Base-by-base conservation (phyloP, 148 eudicot genomes). In the Rhododendron ovatum region DNA sequence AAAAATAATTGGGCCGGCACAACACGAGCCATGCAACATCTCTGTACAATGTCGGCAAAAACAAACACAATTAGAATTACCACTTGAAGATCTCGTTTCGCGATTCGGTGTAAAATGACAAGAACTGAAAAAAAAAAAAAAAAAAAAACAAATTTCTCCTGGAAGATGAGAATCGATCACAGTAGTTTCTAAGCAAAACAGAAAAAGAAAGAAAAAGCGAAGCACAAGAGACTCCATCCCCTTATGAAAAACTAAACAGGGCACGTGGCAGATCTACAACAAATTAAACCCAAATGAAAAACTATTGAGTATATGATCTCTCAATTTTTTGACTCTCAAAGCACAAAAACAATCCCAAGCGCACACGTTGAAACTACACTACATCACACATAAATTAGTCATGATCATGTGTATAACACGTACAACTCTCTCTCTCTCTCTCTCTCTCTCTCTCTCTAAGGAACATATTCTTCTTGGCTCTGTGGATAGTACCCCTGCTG, bases 401-500 rank as follows among this genome's bases (percentile, higher is more conserved):
- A 6, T 41, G 45, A n/a, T n/a, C 59, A 3, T 4, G 82, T 79
- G 9, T 47, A 48, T 43, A n/a, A 9, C 37, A 30, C 30, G 30
- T 30, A 30, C 41, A 15, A 7, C 35, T 5, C 63, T 30, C 83
- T 80, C 43, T 81, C 67, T 80, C 82, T 80, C 41, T 8, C 43
- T 81, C 83, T 55, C 83, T 53, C 83, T 39, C 2, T 0, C 10
- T 33, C n/a, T 53, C 26, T 57, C 77, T 78, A 84, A 12, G 86
- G 86, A n/a, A 75, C 4, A 15, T 53, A 84, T 53, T n/a, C 51
- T 20, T 7, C 53, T 39, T 53, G 86, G 43, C 20, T 84, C 80
- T 71, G 24, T 9, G 65, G 48, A 18, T 84, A 77, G 33, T 71
- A 71, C 76, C 82, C 86, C 59, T 85, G 82, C 59, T n/a, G n/a